Conservation (phyloP, 176 grass and related monocot species). For the Oryza rufipogon region DNA sequence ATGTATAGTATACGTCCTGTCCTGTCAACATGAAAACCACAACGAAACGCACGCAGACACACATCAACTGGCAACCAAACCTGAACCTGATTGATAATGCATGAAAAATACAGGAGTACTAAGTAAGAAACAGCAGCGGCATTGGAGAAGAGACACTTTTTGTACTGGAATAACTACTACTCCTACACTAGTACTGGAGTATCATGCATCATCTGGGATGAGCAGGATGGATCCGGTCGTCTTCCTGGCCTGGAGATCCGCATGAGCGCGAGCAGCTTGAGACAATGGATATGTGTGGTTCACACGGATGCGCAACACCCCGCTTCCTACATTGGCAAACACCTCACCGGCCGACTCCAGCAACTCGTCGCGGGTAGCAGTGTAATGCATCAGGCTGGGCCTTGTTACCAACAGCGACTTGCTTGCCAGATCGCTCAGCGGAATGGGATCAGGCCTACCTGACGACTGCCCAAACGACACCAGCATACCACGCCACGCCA, state of each 20-base stretch:
- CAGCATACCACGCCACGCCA: slow-evolving; percentile 49
- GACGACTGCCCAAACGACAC: slow-evolving; percentile 81
- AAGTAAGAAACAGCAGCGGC: too few relatives aligned
- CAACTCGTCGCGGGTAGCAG: slow-evolving; percentile 58
- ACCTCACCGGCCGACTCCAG: slow-evolving; percentile 64
- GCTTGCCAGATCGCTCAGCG: slow-evolving; percentile 46
- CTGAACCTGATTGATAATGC: too few relatives aligned
- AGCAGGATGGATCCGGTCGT: slow-evolving; percentile 71
- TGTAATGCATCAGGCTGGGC: slow-evolving; percentile 72
- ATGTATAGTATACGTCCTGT: too few relatives aligned
- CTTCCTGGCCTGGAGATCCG: slow-evolving; percentile 63
- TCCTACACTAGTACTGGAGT: too few relatives aligned
- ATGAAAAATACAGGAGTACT: too few relatives aligned
- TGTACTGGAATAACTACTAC: too few relatives aligned
- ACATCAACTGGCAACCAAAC: too few relatives aligned
- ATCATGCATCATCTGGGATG: slow-evolving; percentile 49
- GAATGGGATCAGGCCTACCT: slow-evolving; percentile 56
- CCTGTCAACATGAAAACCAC: too few relatives aligned
- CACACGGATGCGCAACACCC: slow-evolving; percentile 54
- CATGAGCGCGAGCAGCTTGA: slow-evolving; percentile 59
- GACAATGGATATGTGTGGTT: slow-evolving; percentile 66
- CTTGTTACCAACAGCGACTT: slow-evolving; percentile 76
- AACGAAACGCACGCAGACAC: too few relatives aligned
- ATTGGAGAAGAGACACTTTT: too few relatives aligned
- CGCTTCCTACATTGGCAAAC: slow-evolving; percentile 53